These are phyloP conservation scores for Penicillium sp. DNA, from an alignment of 2,329 filamentous ascomycete genomes.

Conservation along the genomic window DNA sequence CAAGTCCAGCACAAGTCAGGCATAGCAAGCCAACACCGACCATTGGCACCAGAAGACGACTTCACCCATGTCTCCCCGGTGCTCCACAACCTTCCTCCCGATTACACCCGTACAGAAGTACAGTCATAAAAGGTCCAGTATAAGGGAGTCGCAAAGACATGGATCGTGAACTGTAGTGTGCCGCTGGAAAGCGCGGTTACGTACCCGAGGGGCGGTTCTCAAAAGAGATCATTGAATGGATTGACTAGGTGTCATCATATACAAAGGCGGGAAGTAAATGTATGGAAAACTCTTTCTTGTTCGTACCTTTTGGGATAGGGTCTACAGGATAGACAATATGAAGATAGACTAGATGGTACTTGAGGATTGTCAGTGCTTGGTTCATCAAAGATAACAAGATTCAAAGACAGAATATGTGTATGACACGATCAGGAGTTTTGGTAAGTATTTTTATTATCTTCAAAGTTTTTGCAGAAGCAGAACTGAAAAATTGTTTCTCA, in stretches of 20 bases:
- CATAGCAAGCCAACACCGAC: slow-evolving; percentile 23
- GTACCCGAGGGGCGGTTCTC: slow-evolving; percentile 41
- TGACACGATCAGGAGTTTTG: slow-evolving; percentile 51
- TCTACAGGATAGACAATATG: neutral
- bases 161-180: slow-evolving; percentile 25
- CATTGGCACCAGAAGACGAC: slow-evolving; percentile 25
- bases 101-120: slow-evolving; percentile 12
- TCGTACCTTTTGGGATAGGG: slow-evolving; percentile 24
- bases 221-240: slow-evolving; percentile 61
- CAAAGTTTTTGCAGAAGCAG: slow-evolving; percentile 63
- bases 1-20: slow-evolving; percentile 38
- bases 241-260: slow-evolving; percentile 63
- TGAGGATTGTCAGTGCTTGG: slow-evolving; percentile 19
- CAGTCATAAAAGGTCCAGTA: slow-evolving; percentile 42
- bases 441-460: slow-evolving; percentile 61
- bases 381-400: slow-evolving; percentile 9
- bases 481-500: slow-evolving; percentile 57
- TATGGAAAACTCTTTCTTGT: slow-evolving; percentile 7
- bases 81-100: slow-evolving; percentile 50
- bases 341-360: slow-evolving; percentile 9
- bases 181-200: slow-evolving; percentile 20
- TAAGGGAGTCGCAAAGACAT: slow-evolving; percentile 37
- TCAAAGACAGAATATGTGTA: slow-evolving; percentile 12
- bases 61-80: slow-evolving; percentile 23
- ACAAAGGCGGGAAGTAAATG: neutral